Evolutionary conservation across 2,329 filamentous ascomycete species (phyloP).

Genomic region (Fusarium coffeatum): DNA sequence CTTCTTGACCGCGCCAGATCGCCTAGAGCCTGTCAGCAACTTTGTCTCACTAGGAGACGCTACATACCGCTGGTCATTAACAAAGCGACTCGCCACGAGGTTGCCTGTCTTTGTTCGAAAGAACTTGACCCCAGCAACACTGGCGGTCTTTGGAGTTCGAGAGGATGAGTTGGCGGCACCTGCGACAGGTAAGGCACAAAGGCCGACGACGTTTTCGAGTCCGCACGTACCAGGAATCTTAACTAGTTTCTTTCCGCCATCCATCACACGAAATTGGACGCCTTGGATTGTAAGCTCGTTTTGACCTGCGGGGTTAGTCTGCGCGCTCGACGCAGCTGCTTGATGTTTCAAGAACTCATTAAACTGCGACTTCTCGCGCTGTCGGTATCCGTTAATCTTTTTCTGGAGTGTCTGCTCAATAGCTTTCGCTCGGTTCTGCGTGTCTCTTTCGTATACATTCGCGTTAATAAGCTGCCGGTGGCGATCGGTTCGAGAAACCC

Average conservation of each 20-base stretch:
- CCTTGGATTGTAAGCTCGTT: conserved; percentile 77
- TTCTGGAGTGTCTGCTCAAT: conserved; percentile 76
- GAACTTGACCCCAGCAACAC: conserved; percentile 82
- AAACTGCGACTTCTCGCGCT: conserved; percentile 70
- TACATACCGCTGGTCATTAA: conserved; percentile 80
- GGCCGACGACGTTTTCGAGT: neutral
- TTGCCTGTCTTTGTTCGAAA: conserved; percentile 90
- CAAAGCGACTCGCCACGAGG: conserved; percentile 79
- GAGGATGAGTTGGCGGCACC: conserved; percentile 70
- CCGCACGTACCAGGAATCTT: conserved; percentile 71
- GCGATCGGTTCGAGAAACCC: conserved; percentile 79
- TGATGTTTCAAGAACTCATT: conserved; percentile 51
- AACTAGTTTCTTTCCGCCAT: conserved; percentile 85
- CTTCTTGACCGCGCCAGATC: conserved; percentile 71
- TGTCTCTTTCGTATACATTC: conserved; percentile 79
- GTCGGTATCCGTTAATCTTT: conserved; percentile 65
- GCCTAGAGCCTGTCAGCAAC: conserved; percentile 58
- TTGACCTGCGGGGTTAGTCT: conserved; percentile 50
- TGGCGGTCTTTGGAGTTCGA: conserved; percentile 78
- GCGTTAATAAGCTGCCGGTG: conserved; percentile 87
- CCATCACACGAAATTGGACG: conserved; percentile 77
- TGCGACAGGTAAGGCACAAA: conserved; percentile 52
- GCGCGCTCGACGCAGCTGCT: conserved; percentile 23
- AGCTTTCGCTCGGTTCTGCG: conserved; percentile 73
- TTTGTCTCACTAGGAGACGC: conserved; percentile 33